Base-by-base conservation (phyloP, 345 rosid species). In the Triadica sebifera region DNA sequence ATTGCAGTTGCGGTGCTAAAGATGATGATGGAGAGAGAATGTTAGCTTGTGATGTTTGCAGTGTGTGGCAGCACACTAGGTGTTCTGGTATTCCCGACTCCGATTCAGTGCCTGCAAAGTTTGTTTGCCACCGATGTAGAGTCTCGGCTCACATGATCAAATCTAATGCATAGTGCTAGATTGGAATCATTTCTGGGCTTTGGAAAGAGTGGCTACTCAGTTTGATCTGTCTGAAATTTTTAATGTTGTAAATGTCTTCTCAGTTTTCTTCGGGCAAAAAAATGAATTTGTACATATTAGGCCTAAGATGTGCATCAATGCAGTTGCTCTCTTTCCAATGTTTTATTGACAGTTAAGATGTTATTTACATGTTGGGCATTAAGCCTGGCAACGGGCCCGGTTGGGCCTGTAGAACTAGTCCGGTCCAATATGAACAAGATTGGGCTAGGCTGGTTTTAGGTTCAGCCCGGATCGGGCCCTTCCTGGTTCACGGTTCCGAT, bases 1-100 rank as follows among this genome's bases (percentile, higher is more conserved):
- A 83, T 46, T 90, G 94, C 82, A 73, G 47, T 13, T 90, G 94
- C 2, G 94, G 94, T 45, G 91, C 92, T 1, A 88, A 83, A 77
- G 92, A 90, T 19, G 94, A 90, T 45, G 94, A 90, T 51, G 94
- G 94, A 7, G 94, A 90, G 74, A 83, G 92, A 69, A 90, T 90
- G 94, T 24, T 90, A 51, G 92, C 94, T 3, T 90, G 92, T 43
- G 94, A 90, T 68, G 80, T 76, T 16, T 90, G 94, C 65, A 84
- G 90, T 0, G 90, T 85, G 70, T 90, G 94, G 92, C 90, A 83
- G 82, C 92, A 90, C 74, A 90, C 94, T 1, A 80, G 94, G 75
- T 90, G 94, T 75, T 85, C 88, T 0, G 86, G 90, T 22, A 88
- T 88, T 53, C 77, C 74, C 0, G 90, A 88, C 56, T 79, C 74